Evolutionary conservation across 257 asterid species (phyloP).

Genomic region (Catharanthus roseus): DNA sequence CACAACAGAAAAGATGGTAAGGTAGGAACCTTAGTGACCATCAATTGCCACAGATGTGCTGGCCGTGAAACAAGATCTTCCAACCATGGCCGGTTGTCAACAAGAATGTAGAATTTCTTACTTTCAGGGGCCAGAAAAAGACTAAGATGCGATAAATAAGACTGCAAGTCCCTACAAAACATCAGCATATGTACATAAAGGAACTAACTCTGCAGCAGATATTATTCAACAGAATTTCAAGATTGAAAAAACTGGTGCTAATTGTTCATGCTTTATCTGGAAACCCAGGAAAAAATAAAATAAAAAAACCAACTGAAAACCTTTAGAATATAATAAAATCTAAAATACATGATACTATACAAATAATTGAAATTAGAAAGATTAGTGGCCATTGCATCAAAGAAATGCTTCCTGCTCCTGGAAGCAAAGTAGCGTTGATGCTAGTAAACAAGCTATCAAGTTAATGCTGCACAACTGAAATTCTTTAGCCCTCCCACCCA

Average conservation of each 20-base stretch:
- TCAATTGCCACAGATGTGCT: conserved; percentile 88
- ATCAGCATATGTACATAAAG: background rate
- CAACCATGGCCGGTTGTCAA: conserved; percentile 94
- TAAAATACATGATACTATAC: background rate
- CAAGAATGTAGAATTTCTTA: conserved; percentile 68
- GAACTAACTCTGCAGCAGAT: background rate
- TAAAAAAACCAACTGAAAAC: background rate
- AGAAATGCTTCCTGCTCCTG: background rate
- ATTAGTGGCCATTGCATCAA: background rate
- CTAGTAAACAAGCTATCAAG: background rate
- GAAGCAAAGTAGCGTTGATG: background rate
- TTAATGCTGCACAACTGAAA: background rate
- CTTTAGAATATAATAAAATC: background rate
- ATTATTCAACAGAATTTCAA: background rate
- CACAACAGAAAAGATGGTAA: background rate
- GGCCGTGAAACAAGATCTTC: conserved; percentile 69
- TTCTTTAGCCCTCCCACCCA: too few relatives aligned
- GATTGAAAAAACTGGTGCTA: background rate
- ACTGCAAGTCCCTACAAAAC: conserved; percentile 74
- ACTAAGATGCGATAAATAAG: conserved; percentile 90
- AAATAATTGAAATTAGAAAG: background rate
- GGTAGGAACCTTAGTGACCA: conserved; percentile 91
- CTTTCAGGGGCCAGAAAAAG: conserved; percentile 77
- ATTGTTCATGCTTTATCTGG: background rate
- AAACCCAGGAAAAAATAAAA: background rate